Conservation (phyloP, 176 grass and related monocot species). For the Areca catechu region DNA sequence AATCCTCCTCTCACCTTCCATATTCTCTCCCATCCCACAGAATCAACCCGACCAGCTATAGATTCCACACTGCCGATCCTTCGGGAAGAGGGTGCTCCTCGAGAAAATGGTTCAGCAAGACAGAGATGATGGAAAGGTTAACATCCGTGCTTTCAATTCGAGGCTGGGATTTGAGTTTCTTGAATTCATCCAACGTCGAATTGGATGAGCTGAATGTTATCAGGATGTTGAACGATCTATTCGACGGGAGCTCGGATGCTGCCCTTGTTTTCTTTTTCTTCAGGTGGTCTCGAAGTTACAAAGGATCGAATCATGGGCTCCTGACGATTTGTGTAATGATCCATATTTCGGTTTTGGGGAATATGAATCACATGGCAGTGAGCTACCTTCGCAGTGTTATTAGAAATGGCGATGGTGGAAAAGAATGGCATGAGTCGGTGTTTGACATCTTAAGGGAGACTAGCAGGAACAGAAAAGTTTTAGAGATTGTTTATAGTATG, state of each 20-base stretch:
- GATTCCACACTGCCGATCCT: background rate
- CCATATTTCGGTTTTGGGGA: constrained; percentile 10
- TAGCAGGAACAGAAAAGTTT: background rate
- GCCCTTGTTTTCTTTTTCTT: constrained; percentile 24
- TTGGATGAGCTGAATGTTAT: constrained; percentile 7
- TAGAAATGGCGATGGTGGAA: background rate
- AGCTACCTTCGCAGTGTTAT: background rate
- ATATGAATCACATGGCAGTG: constrained; percentile 22
- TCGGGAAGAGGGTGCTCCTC: background rate
- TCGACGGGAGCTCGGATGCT: constrained; percentile 11
- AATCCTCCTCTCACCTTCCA: background rate
- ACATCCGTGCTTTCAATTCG: background rate
- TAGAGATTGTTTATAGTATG: constrained; percentile 20
- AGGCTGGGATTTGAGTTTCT: constrained; percentile 9
- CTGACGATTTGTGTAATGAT: constrained; percentile 5
- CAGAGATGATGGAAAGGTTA: background rate
- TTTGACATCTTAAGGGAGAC: constrained; percentile 19
- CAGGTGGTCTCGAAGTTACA: constrained; percentile 1
- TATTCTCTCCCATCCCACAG: background rate
- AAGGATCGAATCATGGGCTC: constrained; percentile 4
- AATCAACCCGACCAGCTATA: background rate
- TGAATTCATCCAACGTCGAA: constrained; percentile 1
- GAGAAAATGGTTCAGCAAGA: background rate
- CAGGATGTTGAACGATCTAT: constrained; percentile 6
- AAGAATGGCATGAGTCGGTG: background rate